Percentiles rank a stretch among this genome's conserved stretches.
Conservation (phyloP, 495 filamentous ascomycete species). For the Thozetella sp. region DNA sequence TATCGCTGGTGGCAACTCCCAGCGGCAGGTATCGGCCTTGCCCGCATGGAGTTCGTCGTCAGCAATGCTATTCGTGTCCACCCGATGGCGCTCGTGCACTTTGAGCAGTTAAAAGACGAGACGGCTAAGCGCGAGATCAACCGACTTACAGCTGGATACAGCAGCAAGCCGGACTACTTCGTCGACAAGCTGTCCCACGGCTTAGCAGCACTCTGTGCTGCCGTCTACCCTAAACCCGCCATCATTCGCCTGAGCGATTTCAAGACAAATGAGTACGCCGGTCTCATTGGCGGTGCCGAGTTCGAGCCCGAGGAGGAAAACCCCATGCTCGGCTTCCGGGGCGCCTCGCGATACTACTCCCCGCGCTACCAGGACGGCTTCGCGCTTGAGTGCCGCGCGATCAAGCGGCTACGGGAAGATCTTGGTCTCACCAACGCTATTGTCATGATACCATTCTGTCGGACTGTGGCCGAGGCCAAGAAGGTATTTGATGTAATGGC, state of each 20-base stretch:
- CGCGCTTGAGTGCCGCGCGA: constrained; percentile 36
- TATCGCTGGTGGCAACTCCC: constrained; percentile 28
- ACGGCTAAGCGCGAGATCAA: constrained; percentile 25
- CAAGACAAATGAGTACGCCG: constrained; percentile 41
- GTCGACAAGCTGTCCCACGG: constrained; percentile 35
- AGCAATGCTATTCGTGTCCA: constrained; percentile 26
- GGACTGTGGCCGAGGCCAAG: constrained; percentile 30
- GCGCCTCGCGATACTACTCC: constrained; percentile 38
- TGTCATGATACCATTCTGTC: constrained; percentile 41
- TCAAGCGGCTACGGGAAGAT: constrained; percentile 31
- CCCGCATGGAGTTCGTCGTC: constrained; percentile 23
- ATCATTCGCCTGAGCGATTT: constrained; percentile 40
- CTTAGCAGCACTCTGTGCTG: constrained; percentile 33
- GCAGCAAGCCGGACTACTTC: constrained; percentile 34
- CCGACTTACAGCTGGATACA: constrained; percentile 26
- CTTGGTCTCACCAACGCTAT: constrained; percentile 37
- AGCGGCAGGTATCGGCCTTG: constrained; percentile 23
- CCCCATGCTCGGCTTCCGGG: constrained; percentile 40
- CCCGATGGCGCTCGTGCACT: constrained; percentile 36
- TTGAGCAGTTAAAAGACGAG: constrained; percentile 22
- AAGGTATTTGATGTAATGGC: constrained; percentile 31
- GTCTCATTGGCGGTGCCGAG: constrained; percentile 33
- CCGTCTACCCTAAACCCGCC: constrained; percentile 29
- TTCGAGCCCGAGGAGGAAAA: constrained; percentile 37
- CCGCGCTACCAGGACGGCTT: constrained; percentile 36